A percentile compares a stretch with the other conserved stretches of the same genome.
phyloP scores from a whole-genome alignment of 768 basidiomycete species.

The Kwoniella europaea region DNA sequence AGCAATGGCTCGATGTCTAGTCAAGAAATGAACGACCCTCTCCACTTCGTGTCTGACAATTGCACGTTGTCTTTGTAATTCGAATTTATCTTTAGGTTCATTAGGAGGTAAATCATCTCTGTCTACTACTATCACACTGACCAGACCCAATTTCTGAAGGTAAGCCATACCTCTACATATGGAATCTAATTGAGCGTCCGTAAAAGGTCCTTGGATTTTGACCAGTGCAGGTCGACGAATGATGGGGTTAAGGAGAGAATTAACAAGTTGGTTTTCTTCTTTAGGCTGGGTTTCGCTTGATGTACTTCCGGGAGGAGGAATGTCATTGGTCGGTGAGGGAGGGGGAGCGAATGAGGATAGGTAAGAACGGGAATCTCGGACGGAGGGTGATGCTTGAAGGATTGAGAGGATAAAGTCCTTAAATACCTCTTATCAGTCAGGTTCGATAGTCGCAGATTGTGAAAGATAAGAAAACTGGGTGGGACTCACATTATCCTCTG shows the following conservation, averaged over 20 bases:
- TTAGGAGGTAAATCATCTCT: conserved; percentile 69
- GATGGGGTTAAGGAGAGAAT: conserved; percentile 70
- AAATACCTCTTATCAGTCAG: not conserved
- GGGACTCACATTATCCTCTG: conserved; percentile 20
- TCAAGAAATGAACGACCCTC: conserved; percentile 79
- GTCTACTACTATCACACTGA: conserved; percentile 93
- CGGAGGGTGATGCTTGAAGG: conserved; percentile 86
- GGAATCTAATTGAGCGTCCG: conserved; percentile 88
- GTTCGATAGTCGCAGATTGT: not conserved
- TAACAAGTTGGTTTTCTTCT: conserved; percentile 61
- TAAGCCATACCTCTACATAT: conserved; percentile 92
- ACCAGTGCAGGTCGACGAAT: conserved; percentile 87
- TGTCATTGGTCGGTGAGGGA: conserved; percentile 57
- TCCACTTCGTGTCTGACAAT: conserved; percentile 73
- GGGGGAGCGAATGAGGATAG: conserved; percentile 85
- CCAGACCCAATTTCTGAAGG: conserved; percentile 91
- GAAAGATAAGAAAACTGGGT: not conserved
- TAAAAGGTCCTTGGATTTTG: conserved; percentile 95
- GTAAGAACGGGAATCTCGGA: conserved; percentile 87
- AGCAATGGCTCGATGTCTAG: conserved; percentile 81
- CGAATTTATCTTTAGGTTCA: conserved; percentile 37
- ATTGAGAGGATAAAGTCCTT: conserved; percentile 97
- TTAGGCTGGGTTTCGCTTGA: conserved; percentile 22
- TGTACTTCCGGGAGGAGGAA: conserved; percentile 48
- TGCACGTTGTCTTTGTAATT: conserved; percentile 42